These are phyloP conservation scores for Dipodascopsis uninucleata DNA, from an alignment of 805 yeast genomes.

Conservation along the genomic window DNA sequence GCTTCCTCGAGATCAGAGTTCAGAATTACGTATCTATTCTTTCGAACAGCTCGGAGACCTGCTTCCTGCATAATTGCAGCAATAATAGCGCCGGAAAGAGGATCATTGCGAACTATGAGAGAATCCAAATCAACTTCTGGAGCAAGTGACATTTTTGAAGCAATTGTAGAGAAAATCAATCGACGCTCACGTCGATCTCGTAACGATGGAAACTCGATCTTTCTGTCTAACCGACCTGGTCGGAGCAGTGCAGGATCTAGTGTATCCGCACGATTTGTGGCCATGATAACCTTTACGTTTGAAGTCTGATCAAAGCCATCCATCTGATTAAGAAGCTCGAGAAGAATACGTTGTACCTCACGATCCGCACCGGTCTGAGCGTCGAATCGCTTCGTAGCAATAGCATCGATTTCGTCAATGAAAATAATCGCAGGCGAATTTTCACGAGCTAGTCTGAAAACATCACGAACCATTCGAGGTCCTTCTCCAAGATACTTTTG, in stretches of 20 bases:
- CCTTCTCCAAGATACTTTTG: slow-evolving; percentile 99
- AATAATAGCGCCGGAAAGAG: slow-evolving; percentile 90
- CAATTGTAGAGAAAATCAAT: slow-evolving; percentile 90
- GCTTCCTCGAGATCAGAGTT: slow-evolving; percentile 98
- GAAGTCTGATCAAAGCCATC: slow-evolving; percentile 97
- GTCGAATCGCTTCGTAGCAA: slow-evolving; percentile 97
- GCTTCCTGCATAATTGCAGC: slow-evolving; percentile 99
- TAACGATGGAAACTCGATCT: slow-evolving; percentile 93
- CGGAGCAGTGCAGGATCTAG: slow-evolving; percentile 96
- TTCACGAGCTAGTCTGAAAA: slow-evolving; percentile 93
- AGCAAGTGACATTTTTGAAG: slow-evolving; percentile 94
- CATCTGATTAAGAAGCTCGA: slow-evolving; percentile 96
- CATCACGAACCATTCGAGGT: slow-evolving; percentile 99
- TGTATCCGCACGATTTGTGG: slow-evolving; percentile 99
- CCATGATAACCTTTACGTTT: slow-evolving; percentile 94
- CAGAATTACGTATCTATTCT: slow-evolving; percentile 92
- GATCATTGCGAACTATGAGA: slow-evolving; percentile 90
- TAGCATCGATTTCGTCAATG: slow-evolving; percentile 98
- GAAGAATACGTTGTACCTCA: slow-evolving; percentile 95
- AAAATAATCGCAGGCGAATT: slow-evolving; percentile 95
- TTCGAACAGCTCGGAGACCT: slow-evolving; percentile 96
- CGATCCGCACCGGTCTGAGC: slow-evolving; percentile 99
- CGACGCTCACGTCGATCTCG: slow-evolving; percentile 98
- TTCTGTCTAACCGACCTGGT: slow-evolving; percentile 97
- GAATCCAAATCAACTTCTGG: slow-evolving; percentile 98